A percentile compares a stretch with the other conserved stretches of the same genome.
phyloP scores from a whole-genome alignment of 768 basidiomycete genomes.

The Nidula microcarpa region DNA sequence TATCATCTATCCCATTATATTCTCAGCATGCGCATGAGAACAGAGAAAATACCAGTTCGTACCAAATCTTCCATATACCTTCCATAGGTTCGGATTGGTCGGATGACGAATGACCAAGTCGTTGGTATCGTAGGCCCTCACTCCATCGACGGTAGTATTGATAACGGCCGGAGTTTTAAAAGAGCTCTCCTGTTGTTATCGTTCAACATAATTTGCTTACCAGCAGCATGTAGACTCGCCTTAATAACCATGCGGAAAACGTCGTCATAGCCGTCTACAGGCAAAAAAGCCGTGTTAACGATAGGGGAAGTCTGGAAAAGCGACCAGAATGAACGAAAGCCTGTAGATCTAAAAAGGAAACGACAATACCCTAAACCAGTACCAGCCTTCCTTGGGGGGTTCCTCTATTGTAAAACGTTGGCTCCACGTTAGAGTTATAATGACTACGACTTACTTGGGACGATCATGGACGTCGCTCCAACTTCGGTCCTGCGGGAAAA shows the following conservation, averaged over 20 bases:
- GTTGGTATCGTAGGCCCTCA: background rate
- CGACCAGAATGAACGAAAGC: too few species aligned
- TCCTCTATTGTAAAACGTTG: too few species aligned
- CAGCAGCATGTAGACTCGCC: too few species aligned
- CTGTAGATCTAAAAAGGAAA: too few species aligned
- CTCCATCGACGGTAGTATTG: background rate
- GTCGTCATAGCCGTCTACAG: too few species aligned
- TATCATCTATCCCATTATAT: background rate
- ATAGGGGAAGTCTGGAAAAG: too few species aligned
- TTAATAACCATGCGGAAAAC: too few species aligned
- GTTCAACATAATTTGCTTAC: too few species aligned
- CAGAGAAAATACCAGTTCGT: background rate
- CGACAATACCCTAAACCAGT: too few species aligned
- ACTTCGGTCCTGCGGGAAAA: background rate
- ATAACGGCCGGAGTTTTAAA: background rate
- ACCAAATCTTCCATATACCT: background rate
- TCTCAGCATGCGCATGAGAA: background rate
- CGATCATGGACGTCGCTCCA: background rate
- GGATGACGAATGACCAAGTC: background rate
- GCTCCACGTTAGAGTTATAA: too few species aligned
- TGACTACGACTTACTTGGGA: background rate
- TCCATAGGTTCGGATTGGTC: background rate
- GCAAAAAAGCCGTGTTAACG: too few species aligned
- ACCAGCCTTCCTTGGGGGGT: too few species aligned
- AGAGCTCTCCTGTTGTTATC: background rate